Evolutionary conservation across 1,284 basidiomycete species (phyloP).

Genomic region (Malassezia globosa): DNA sequence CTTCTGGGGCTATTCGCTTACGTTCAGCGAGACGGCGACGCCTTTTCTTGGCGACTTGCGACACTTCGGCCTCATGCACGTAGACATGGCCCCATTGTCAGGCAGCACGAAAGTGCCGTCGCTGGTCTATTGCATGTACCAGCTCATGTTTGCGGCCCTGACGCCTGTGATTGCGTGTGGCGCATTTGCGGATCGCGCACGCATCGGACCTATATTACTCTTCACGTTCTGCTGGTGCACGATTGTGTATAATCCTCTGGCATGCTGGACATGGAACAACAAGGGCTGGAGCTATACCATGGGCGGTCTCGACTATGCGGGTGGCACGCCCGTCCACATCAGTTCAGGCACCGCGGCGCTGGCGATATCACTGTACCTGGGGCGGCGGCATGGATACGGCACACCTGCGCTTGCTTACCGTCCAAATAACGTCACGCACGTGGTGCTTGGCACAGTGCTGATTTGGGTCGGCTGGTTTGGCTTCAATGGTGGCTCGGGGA

Average conservation of each 20-base stretch:
- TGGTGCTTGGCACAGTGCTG: slow-evolving; percentile 49
- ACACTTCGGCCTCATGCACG: slow-evolving; percentile 72
- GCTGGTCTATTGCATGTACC: slow-evolving; percentile 76
- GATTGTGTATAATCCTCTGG: slow-evolving; percentile 60
- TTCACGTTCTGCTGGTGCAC: slow-evolving; percentile 89
- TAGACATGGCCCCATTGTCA: slow-evolving; percentile 62
- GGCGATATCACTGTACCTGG: slow-evolving; percentile 47
- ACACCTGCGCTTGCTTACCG: slow-evolving; percentile 48
- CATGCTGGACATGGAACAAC: slow-evolving; percentile 45
- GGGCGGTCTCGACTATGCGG: slow-evolving; percentile 49
- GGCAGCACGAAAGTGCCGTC: slow-evolving; percentile 55
- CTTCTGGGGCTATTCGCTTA: slow-evolving; percentile 47
- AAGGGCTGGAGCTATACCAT: slow-evolving; percentile 42
- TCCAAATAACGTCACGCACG: slow-evolving; percentile 48
- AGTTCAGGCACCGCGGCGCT: slow-evolving; percentile 47
- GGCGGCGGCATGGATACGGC: slow-evolving; percentile 49
- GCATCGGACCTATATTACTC: slow-evolving; percentile 72
- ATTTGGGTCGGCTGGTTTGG: slow-evolving; percentile 49
- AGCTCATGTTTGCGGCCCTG: slow-evolving; percentile 69
- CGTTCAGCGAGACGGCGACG: slow-evolving; percentile 48
- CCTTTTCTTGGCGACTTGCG: slow-evolving; percentile 52
- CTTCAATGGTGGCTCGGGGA: slow-evolving; percentile 47
- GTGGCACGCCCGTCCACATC: slow-evolving; percentile 49
- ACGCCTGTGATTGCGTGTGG: slow-evolving; percentile 66
- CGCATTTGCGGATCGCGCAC: slow-evolving; percentile 80